phyloP scores from a whole-genome alignment of 331 rosid genomes.

The Quercus lobata region DNA sequence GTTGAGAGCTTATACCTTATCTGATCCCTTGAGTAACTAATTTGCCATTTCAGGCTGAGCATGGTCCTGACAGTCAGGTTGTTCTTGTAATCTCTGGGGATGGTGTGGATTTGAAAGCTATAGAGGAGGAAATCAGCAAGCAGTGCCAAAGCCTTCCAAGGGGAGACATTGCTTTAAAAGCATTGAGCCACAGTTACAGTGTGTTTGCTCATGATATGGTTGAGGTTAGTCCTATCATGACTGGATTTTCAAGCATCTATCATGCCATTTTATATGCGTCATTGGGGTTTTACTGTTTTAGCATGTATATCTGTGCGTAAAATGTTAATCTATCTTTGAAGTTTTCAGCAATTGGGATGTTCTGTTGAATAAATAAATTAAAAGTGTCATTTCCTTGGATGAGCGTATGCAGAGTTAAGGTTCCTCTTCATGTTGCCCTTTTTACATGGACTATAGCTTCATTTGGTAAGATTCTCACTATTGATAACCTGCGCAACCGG shows the following conservation, averaged over 20 bases:
- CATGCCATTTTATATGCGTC: neutral
- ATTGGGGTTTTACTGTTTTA: neutral
- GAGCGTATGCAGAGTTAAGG: no score
- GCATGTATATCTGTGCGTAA: neutral
- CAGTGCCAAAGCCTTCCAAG: constrained; percentile 96
- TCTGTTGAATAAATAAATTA: neutral
- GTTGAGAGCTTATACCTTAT: constrained; percentile 6
- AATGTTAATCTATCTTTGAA: neutral
- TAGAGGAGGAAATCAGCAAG: constrained; percentile 74
- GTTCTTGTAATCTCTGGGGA: constrained; percentile 94
- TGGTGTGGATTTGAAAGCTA: constrained; percentile 68
- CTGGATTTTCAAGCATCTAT: neutral
- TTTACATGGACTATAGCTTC: no score
- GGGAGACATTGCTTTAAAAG: constrained; percentile 85
- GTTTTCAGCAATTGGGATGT: neutral
- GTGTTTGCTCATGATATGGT: constrained; percentile 85
- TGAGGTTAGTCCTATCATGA: constrained; percentile 57
- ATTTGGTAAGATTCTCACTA: no score
- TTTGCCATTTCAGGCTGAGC: constrained; percentile 78
- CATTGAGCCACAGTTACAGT: constrained; percentile 85
- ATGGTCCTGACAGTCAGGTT: constrained; percentile 99
- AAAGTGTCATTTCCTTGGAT: neutral
- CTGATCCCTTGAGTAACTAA: constrained; percentile 14
- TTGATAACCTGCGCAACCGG: no score
- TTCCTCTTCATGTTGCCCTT: no score